Evolutionary conservation across 139 green algal genomes (phyloP).

Genomic region (Zygnema circumcarinatum): DNA sequence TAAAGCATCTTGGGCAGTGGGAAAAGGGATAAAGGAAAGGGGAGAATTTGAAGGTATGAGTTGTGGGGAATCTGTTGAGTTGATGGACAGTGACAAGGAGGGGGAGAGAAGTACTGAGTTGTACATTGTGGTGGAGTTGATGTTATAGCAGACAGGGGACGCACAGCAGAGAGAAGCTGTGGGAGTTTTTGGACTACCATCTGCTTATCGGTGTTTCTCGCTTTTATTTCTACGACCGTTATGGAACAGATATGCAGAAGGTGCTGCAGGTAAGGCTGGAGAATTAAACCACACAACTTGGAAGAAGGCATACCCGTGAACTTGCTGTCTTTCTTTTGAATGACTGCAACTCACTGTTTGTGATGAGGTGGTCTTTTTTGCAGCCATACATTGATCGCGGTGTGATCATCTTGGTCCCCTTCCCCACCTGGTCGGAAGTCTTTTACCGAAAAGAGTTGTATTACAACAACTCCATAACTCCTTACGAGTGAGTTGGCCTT

Average conservation of each 20-base stretch:
- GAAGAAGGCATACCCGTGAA: too few species aligned
- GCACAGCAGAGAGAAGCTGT: neutral
- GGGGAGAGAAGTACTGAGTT: too few species aligned
- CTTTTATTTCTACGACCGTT: conserved; percentile 22
- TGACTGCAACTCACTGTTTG: too few species aligned
- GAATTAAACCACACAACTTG: neutral
- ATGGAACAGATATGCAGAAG: conserved; percentile 2
- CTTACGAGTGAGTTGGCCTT: neutral
- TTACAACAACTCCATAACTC: neutral
- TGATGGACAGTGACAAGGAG: too few species aligned
- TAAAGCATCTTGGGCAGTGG: too few species aligned
- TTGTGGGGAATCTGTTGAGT: too few species aligned
- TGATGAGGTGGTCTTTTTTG: neutral
- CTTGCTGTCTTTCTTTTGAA: too few species aligned
- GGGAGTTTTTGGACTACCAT: conserved; percentile 10
- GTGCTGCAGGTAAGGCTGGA: neutral
- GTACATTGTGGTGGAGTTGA: too few species aligned
- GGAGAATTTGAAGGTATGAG: too few species aligned
- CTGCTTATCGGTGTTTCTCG: neutral
- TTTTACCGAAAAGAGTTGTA: conserved; percentile 6
- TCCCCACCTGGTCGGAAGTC: conserved; percentile 20
- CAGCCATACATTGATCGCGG: conserved; percentile 22
- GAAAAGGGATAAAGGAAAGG: too few species aligned
- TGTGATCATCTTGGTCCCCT: neutral
- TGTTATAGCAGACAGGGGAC: neutral